Evolutionary conservation across 768 basidiomycete genomes (phyloP), one percentile per base, ranked within the genome.

Genomic region (Boletus insuetus): DNA sequence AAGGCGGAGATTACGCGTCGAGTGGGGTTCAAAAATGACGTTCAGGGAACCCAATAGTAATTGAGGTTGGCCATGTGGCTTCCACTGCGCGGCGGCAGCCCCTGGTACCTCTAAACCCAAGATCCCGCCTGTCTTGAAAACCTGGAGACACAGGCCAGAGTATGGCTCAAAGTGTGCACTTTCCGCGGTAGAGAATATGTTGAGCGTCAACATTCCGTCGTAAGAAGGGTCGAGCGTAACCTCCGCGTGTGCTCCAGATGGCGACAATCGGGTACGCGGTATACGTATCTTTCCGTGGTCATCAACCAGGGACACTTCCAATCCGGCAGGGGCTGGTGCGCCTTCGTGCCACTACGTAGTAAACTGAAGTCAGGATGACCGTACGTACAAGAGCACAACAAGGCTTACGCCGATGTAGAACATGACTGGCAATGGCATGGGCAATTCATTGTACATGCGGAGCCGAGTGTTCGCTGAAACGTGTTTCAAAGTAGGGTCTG

Each of bases 21-120:
- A 43, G 26, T 59, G 45, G 2, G 45, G 46, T 20, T 59, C 58
- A 16, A 59, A 59, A 12, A 59, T 16, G 31, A 59, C 19, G 26
- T 59, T 59, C 42, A 59, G 19, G 35, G 58, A 37, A 45, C 58
- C 58, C 50, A 59, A 47, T 13, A n/a, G n/a, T n/a, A 59, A 29
- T 9, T 34, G 39, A 38, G 12, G 22, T 4, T 4, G 4, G 13
- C 5, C 10, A 20, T 22, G 1, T 3, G 6, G 19, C 34, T 8
- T 26, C 26, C 26, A 7, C 26, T 26, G 34, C 12, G 32, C 32
- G 9, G 32, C 32, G 32, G 24, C 24, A 24, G 24, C 24, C 24
- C 4, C 24, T 5, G 24, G 24, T 5, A 24, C 24, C 24, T 24
- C 24, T 24, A 5, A 24, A 24, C 24, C 24, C 24, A 24, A 24